Base-by-base conservation (phyloP, 2,329 filamentous ascomycete species). In the Xylariomycetidae sp. region DNA sequence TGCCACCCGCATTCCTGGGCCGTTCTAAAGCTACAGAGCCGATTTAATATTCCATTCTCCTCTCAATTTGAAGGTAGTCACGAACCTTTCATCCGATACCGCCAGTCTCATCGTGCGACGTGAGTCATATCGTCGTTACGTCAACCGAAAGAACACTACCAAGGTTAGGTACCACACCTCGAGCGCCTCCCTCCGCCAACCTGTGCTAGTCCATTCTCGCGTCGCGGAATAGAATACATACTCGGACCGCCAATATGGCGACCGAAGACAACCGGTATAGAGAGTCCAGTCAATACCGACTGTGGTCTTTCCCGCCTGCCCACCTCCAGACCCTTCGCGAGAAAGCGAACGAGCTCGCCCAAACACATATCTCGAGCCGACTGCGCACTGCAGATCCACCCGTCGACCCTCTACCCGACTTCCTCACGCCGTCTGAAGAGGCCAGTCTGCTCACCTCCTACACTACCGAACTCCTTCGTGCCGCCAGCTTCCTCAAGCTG, bases 251-350 rank as follows among this genome's bases (percentile, higher is more conserved):
- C 31, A 11, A 33, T 37, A 86, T 94, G 77, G 72, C 73, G 6
- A 85, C 80, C 41, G 92, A 98, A 72, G 92, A 98, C 63, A 85
- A 87, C 47, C 73, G 89, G 35, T 98, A 97, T 64, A 81, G 88
- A 19, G 77, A 85, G 32, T 94, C 90, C 0, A 90, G 87, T 29
- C 92, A 98, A 61, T 97, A 80, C 57, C 79, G 85, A 27, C 72
- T 94, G 38, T 98, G 92, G 92, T 95, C 89, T 9, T 97, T 90
- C 63, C 87, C 88, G 0, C 77, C 81, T 3, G 63, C 78, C 3
- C 77, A 82, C 25, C 76, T 98, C 4, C 70, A 74, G 30, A 72
- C 80, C 3, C 73, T 90, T 16, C 85, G 92, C 37, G 66, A 72
- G 26, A 82, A 82, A 45, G 95, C 89, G 19, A 96, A 96, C 63